A percentile compares a stretch with the other conserved stretches of the same genome.
Evolutionary conservation across 179 eudicot genomes (phyloP).

Genomic region (Dionaea muscipula): DNA sequence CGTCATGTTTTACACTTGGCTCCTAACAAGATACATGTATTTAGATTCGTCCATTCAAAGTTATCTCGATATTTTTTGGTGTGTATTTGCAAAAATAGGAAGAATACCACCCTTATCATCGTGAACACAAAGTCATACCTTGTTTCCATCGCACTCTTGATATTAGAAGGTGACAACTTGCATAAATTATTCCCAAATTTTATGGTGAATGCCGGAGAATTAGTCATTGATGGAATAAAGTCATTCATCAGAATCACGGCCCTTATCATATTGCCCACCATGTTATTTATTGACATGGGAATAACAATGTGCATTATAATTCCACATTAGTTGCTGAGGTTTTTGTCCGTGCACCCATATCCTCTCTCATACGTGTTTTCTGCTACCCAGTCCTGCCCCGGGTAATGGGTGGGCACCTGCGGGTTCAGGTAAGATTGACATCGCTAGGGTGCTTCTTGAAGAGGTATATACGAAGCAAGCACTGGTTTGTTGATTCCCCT

Average conservation of each 20-base stretch:
- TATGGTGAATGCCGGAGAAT: slow-evolving; percentile 11
- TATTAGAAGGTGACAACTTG: slow-evolving; percentile 28
- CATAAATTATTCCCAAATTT: slow-evolving; percentile 25
- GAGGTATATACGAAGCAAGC: no score
- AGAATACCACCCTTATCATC: slow-evolving; percentile 18
- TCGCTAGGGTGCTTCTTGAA: no score
- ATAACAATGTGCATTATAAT: no score
- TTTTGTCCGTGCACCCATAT: no score
- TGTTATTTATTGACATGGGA: slow-evolving; percentile 21
- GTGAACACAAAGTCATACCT: slow-evolving; percentile 27
- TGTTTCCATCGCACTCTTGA: slow-evolving; percentile 18
- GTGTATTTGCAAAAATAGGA: slow-evolving; percentile 25
- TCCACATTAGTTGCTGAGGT: no score
- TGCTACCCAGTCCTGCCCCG: no score
- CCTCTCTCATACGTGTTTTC: no score
- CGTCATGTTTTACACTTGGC: slow-evolving; percentile 17
- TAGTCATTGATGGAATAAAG: slow-evolving; percentile 9
- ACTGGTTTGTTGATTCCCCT: no score
- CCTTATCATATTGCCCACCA: slow-evolving; percentile 18
- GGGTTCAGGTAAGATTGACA: no score
- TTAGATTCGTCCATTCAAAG: slow-evolving; percentile 14
- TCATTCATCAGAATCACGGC: slow-evolving; percentile 18
- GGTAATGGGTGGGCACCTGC: no score
- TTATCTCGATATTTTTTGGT: slow-evolving; percentile 22
- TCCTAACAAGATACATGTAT: slow-evolving; percentile 20